A percentile compares a stretch with the other conserved stretches of the same genome.
phyloP scores from a whole-genome alignment of 1,284 basidiomycete genomes.

The Cerioporus squamosus region DNA sequence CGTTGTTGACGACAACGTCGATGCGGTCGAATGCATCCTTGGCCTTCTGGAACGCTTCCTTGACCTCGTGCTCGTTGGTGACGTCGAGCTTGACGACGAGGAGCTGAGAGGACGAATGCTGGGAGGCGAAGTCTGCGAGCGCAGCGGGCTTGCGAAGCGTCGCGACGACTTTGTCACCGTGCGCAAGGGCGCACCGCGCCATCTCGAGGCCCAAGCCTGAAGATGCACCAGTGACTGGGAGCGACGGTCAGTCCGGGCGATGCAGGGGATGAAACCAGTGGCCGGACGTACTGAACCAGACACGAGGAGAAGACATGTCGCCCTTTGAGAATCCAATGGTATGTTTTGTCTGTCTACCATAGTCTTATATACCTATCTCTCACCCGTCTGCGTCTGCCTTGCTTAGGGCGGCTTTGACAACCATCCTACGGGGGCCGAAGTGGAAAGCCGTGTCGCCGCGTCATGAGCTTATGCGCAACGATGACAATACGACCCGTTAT shows the following conservation, averaged over 20 bases:
- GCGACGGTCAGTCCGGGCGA: not conserved
- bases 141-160: constrained; percentile 35
- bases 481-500: too few species aligned
- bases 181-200: constrained; percentile 26
- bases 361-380: too few species aligned
- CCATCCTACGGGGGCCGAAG: too few species aligned
- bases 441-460: too few species aligned
- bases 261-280: not conserved
- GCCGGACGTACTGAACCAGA: not conserved
- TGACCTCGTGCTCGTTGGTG: constrained; percentile 32
- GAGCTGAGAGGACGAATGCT: constrained; percentile 29
- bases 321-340: too few species aligned
- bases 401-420: too few species aligned
- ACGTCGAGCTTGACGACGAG: constrained; percentile 46
- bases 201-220: constrained; percentile 36
- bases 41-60: constrained; percentile 38
- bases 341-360: too few species aligned
- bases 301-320: not conserved
- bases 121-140: constrained; percentile 25
- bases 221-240: constrained; percentile 36
- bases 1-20: constrained; percentile 51
- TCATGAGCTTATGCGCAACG: too few species aligned
- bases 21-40: constrained; percentile 42
- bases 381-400: too few species aligned
- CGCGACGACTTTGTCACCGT: constrained; percentile 37